Percentiles rank a stretch among this genome's conserved stretches.
Evolutionary conservation across 495 filamentous ascomycete species (phyloP).

Genomic region (Apiosordaria backusii): DNA sequence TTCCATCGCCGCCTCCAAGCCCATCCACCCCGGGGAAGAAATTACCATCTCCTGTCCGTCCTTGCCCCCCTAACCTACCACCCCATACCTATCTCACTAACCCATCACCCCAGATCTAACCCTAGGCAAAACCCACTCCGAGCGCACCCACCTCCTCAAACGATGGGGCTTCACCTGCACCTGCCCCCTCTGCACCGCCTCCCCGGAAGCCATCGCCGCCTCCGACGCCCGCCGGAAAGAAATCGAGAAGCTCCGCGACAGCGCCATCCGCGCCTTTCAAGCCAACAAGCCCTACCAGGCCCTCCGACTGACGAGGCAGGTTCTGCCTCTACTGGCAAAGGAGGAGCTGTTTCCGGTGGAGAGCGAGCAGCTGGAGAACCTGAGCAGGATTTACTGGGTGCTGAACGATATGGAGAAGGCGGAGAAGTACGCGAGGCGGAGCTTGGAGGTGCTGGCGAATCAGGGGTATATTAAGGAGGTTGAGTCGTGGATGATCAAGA

Average conservation of each 20-base stretch:
- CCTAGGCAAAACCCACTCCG: constrained; percentile 29
- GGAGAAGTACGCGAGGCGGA: constrained; percentile 30
- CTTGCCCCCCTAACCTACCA: neutral
- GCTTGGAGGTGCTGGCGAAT: constrained; percentile 34
- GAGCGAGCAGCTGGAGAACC: constrained; percentile 39
- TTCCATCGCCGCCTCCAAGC: constrained; percentile 32
- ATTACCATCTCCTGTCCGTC: constrained; percentile 41
- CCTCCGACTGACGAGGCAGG: constrained; percentile 32
- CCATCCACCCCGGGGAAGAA: constrained; percentile 39
- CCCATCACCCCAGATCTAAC: constrained; percentile 22
- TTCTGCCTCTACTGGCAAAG: constrained; percentile 29
- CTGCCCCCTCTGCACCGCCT: constrained; percentile 37
- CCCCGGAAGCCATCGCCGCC: constrained; percentile 24
- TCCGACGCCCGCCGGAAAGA: constrained; percentile 36
- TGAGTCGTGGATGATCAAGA: constrained; percentile 8
- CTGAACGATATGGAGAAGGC: constrained; percentile 34
- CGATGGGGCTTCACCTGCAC: constrained; percentile 40
- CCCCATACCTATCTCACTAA: neutral
- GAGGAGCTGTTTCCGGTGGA: constrained; percentile 36
- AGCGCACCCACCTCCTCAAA: constrained; percentile 28
- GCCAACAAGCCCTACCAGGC: constrained; percentile 31
- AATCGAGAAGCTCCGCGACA: constrained; percentile 31
- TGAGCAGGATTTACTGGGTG: constrained; percentile 40
- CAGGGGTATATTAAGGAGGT: constrained; percentile 21
- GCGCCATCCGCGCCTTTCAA: constrained; percentile 34